Evolutionary conservation across 306 rosid genomes (phyloP).

Genomic region (Vigna mungo): DNA sequence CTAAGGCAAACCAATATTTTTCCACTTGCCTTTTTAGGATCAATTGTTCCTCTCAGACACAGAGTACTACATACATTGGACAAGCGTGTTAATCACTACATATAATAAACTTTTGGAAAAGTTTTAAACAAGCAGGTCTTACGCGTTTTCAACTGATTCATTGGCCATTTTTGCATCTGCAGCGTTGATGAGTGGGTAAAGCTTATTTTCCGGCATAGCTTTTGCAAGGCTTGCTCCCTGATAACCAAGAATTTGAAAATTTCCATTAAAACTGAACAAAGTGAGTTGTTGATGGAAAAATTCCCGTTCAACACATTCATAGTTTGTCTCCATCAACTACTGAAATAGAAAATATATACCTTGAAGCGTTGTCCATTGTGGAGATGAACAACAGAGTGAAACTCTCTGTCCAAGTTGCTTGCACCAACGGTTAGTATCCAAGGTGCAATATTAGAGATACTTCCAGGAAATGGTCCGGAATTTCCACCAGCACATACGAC

Average conservation of each 20-base stretch:
- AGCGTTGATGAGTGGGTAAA: conserved; percentile 65
- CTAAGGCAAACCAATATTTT: conserved; percentile 69
- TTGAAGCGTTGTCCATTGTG: conserved; percentile 51
- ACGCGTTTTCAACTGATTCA: conserved; percentile 51
- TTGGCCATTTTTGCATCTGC: conserved; percentile 48
- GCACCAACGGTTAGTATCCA: conserved; percentile 84
- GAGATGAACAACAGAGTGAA: conserved; percentile 57
- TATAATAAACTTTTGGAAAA: not conserved
- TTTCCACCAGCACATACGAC: conserved; percentile 72
- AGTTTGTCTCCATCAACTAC: no score
- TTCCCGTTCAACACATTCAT: no score
- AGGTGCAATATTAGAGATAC: conserved; percentile 65
- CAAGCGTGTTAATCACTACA: not conserved
- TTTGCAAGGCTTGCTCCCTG: conserved; percentile 68
- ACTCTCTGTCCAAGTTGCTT: conserved; percentile 70
- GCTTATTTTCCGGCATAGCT: conserved; percentile 47
- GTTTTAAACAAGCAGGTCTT: conserved; percentile 40
- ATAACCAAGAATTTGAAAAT: not conserved
- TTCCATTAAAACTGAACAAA: not conserved
- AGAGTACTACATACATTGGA: conserved; percentile 45
- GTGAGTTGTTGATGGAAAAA: not conserved
- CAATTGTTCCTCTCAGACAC: conserved; percentile 55
- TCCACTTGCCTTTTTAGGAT: conserved; percentile 63
- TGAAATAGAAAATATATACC: conserved; percentile 41
- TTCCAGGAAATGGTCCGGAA: conserved; percentile 54